phyloP scores from a whole-genome alignment of 106 monocot species.

The Dendrobium chrysotoxum region DNA sequence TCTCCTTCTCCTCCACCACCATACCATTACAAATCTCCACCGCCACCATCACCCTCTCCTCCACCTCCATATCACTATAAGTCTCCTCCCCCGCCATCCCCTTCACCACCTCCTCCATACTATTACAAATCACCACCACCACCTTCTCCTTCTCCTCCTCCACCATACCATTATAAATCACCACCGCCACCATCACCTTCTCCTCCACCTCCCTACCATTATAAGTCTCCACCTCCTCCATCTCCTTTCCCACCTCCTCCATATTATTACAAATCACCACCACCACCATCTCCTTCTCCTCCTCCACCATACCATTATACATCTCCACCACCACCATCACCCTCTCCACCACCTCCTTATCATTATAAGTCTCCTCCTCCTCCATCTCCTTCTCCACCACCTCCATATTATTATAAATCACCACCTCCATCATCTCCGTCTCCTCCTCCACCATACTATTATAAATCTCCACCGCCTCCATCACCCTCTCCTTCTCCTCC shows the following conservation, averaged over 20 bases:
- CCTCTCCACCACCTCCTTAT: too few species aligned
- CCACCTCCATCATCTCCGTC: not conserved
- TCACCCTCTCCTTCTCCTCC: not conserved
- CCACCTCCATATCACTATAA: constrained; percentile 1
- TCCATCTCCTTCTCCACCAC: not conserved
- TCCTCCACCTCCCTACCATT: not conserved
- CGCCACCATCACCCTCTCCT: not conserved
- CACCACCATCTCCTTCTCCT: not conserved
- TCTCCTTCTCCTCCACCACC: too few species aligned
- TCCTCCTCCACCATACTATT: not conserved
- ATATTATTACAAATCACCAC: too few species aligned
- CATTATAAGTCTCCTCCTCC: not conserved
- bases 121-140: not conserved
- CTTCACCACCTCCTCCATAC: not conserved
- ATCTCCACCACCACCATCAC: too few species aligned
- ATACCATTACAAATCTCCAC: too few species aligned
- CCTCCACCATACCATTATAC: not conserved
- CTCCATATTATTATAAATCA: not conserved
- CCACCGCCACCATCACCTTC: constrained; percentile 10
- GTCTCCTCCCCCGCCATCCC: not conserved
- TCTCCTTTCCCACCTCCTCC: too few species aligned
- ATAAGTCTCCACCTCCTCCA: too few species aligned
- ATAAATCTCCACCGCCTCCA: not conserved
- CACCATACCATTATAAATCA: constrained; percentile 7
- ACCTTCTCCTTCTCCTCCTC: constrained; percentile 3